These are phyloP conservation scores for Carex myosuroides DNA, from an alignment of 176 grass and related monocot species.

Conservation along the genomic window DNA sequence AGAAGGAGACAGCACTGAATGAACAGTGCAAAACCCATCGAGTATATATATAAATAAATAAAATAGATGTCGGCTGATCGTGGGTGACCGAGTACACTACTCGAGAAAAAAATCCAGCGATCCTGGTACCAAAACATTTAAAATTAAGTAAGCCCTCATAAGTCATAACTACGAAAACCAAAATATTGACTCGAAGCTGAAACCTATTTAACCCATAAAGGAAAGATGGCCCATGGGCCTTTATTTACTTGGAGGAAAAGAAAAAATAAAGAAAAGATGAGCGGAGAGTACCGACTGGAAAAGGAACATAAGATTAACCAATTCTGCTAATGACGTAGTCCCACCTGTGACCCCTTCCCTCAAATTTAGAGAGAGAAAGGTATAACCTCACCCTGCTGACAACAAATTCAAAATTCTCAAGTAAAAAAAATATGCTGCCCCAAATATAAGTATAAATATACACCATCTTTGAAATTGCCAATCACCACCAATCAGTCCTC, in stretches of 20 bases:
- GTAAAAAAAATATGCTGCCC: neutral
- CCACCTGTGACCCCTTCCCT: neutral
- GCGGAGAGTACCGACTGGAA: neutral
- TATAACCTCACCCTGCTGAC: constrained; percentile 9
- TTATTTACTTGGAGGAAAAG: neutral
- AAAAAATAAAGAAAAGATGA: neutral
- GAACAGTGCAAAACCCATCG: too few relatives aligned
- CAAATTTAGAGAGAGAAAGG: constrained; percentile 3
- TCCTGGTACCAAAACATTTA: neutral
- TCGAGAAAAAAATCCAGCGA: neutral
- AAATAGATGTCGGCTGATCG: too few relatives aligned
- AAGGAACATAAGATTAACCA: neutral
- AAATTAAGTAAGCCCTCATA: too few relatives aligned
- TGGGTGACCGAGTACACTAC: neutral
- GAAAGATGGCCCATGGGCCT: neutral
- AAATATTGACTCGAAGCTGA: neutral
- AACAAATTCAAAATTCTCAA: constrained; percentile 2
- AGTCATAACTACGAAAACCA: neutral
- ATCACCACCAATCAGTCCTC: constrained; percentile 1
- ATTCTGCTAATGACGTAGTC: neutral
- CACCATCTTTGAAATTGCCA: neutral
- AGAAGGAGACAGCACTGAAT: too few relatives aligned
- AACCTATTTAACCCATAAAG: neutral
- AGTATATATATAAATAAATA: too few relatives aligned
- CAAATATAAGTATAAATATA: neutral